Evolutionary conservation across 2,329 filamentous ascomycete genomes (phyloP).

Genomic region (Monosporascus cannonballus): DNA sequence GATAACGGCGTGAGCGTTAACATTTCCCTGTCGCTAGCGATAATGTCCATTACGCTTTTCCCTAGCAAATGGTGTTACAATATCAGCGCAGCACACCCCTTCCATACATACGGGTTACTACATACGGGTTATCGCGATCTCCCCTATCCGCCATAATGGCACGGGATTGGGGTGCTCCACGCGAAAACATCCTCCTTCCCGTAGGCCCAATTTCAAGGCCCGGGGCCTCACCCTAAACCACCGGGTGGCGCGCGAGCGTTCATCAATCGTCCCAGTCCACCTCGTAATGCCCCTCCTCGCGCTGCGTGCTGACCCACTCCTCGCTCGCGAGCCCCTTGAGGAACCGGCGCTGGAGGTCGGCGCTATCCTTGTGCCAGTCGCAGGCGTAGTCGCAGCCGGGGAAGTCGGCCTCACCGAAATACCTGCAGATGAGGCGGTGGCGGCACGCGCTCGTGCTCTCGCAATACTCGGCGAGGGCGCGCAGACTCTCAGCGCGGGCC

Average conservation of each 20-base stretch:
- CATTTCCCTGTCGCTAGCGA: too few relatives aligned
- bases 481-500: conserved; percentile 56
- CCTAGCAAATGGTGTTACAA: too few relatives aligned
- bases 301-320: conserved; percentile 59
- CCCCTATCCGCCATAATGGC: too few relatives aligned
- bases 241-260: neutral
- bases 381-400: conserved; percentile 68
- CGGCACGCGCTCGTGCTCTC: conserved; percentile 69
- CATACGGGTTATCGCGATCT: too few relatives aligned
- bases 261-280: conserved; percentile 45
- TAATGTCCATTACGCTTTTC: too few relatives aligned
- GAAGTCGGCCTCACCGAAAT: conserved; percentile 63
- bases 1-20: too few relatives aligned
- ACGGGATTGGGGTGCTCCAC: too few relatives aligned
- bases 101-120: too few relatives aligned
- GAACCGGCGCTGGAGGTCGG: conserved; percentile 52
- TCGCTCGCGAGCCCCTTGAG: conserved; percentile 49
- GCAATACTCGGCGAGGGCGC: conserved; percentile 71
- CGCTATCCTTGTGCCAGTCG: conserved; percentile 68
- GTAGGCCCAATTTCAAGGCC: neutral
- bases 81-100: too few relatives aligned
- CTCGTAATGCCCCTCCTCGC: conserved; percentile 51
- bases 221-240: too few relatives aligned
- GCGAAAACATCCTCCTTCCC: too few relatives aligned
- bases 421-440: conserved; percentile 67